Evolutionary conservation across 2,329 filamentous ascomycete genomes (phyloP).

Genomic region (Aspergillus novoparasiticus): DNA sequence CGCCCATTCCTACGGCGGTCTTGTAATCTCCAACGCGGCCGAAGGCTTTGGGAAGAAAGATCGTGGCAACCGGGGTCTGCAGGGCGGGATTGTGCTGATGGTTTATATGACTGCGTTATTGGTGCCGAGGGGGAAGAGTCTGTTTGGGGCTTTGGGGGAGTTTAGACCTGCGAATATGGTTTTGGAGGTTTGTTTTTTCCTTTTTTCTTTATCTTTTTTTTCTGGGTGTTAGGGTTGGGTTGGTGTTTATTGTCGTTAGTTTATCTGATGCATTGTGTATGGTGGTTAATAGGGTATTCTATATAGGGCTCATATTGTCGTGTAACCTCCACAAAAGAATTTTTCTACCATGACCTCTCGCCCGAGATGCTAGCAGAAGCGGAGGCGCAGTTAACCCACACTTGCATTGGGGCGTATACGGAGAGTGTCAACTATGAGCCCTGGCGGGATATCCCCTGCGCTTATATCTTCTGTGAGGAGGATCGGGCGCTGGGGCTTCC

Average conservation of each 20-base stretch:
- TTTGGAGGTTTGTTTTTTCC: conserved; percentile 21
- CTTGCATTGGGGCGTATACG: conserved; percentile 30
- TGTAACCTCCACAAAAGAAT: conserved; percentile 5
- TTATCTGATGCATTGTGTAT: no score
- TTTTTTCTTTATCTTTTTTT: background rate
- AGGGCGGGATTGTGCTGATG: conserved; percentile 32
- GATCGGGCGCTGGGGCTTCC: conserved; percentile 35
- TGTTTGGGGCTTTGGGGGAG: conserved; percentile 32
- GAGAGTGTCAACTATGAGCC: conserved; percentile 30
- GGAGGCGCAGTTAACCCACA: conserved; percentile 24
- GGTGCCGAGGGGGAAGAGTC: conserved; percentile 35
- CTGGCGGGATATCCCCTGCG: conserved; percentile 38
- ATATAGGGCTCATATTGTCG: conserved; percentile 21
- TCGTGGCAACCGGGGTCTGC: conserved; percentile 26
- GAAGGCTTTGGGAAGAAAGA: conserved; percentile 28
- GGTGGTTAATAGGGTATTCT: background rate
- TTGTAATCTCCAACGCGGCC: conserved; percentile 32
- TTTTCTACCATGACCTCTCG: conserved; percentile 36
- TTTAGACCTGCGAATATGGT: conserved; percentile 22
- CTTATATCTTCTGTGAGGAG: conserved; percentile 41
- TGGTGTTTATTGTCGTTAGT: no score
- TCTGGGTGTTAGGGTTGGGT: background rate
- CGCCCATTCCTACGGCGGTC: conserved; percentile 39
- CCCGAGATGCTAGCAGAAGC: conserved; percentile 26
- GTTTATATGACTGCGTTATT: conserved; percentile 41